Percentiles rank a stretch among this genome's conserved stretches.
phyloP scores from a whole-genome alignment of 2,329 filamentous ascomycete genomes.

The Leptographium procerum region DNA sequence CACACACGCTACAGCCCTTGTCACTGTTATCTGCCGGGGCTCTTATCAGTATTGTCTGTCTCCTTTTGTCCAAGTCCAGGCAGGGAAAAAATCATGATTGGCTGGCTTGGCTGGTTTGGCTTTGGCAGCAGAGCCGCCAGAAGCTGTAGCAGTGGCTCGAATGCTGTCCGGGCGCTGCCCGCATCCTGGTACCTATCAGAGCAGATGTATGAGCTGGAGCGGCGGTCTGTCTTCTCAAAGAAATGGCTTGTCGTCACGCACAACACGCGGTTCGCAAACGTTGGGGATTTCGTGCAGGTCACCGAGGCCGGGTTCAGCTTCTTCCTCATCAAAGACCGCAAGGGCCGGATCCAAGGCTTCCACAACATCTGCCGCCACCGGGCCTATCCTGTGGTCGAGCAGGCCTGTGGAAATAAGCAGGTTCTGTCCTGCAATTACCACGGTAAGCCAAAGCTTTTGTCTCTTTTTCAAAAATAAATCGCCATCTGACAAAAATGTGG shows the following conservation, averaged over 20 bases:
- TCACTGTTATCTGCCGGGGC: too few relatives aligned
- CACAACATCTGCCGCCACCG: slow-evolving; percentile 34
- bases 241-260: slow-evolving; percentile 46
- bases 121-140: not conserved
- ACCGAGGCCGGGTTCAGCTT: slow-evolving; percentile 45
- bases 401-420: slow-evolving; percentile 45
- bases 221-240: slow-evolving; percentile 44
- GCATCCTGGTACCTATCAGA: slow-evolving; percentile 39
- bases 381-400: slow-evolving; percentile 34
- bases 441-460: slow-evolving; percentile 19
- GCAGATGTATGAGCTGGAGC: slow-evolving; percentile 46
- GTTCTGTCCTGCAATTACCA: slow-evolving; percentile 51
- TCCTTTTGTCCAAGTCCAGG: too few relatives aligned
- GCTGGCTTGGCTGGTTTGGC: not conserved
- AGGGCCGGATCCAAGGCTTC: slow-evolving; percentile 42
- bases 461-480: too few relatives aligned
- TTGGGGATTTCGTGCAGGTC: slow-evolving; percentile 46
- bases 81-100: too few relatives aligned
- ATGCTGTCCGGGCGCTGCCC: slow-evolving; percentile 28
- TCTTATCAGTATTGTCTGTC: too few relatives aligned
- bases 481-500: too few relatives aligned
- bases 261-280: slow-evolving; percentile 34
- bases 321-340: slow-evolving; percentile 37
- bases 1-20: too few relatives aligned
- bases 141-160: slow-evolving; percentile 13